phyloP scores from a whole-genome alignment of 495 filamentous ascomycete genomes.

The Xylaria castorea region DNA sequence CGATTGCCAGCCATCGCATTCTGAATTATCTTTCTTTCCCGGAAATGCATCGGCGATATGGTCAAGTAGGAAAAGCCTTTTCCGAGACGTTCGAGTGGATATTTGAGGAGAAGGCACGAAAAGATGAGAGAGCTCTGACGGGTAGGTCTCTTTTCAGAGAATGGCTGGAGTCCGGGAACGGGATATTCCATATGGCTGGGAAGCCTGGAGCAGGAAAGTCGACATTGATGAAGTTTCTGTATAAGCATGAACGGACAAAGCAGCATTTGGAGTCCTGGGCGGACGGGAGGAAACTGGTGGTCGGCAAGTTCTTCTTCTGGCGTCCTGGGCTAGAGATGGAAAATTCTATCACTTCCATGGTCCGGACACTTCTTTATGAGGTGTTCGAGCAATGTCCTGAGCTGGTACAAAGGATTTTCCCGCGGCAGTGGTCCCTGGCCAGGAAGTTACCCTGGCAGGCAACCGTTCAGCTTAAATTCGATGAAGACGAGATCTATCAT shows the following conservation, averaged over 20 bases:
- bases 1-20: neutral
- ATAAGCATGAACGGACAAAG: constrained; percentile 13
- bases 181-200: constrained; percentile 10
- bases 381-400: constrained; percentile 1
- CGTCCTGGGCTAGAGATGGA: constrained; percentile 5
- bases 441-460: neutral
- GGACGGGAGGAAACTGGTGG: neutral
- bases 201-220: neutral
- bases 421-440: neutral
- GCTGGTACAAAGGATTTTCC: neutral
- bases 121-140: neutral
- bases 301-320: constrained; percentile 15
- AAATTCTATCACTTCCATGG: constrained; percentile 1
- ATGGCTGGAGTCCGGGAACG: constrained; percentile 3
- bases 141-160: neutral
- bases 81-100: constrained; percentile 17
- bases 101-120: neutral
- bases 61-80: neutral
- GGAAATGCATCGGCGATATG: neutral
- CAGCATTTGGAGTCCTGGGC: constrained; percentile 5
- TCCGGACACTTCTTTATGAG: constrained; percentile 14
- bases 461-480: neutral
- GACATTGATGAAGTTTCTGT: neutral
- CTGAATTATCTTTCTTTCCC: constrained; percentile 1
- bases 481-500: constrained; percentile 6